Base-by-base conservation (phyloP, 805 yeast species). In the Limtongozyma cylindracea region DNA sequence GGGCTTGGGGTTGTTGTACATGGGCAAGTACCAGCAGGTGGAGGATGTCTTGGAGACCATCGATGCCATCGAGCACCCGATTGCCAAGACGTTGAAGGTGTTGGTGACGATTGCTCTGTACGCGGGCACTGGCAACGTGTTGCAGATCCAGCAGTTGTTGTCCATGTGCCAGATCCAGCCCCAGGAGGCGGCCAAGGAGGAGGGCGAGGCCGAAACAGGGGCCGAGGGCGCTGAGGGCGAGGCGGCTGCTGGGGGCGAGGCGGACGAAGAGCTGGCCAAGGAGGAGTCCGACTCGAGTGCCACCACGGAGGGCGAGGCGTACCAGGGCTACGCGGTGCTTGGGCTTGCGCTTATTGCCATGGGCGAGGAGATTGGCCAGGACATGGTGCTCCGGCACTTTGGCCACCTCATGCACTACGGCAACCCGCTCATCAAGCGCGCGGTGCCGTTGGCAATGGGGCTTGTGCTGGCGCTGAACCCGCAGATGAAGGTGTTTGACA, bases 361-460 rank as follows among this genome's bases (percentile, higher is more conserved):
- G 73, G 99, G 99, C 30, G 99, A 88, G 47, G 92, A 77, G 31
- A 76, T 88, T 41, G 98, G 99, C 16, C 91, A 76, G 45, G 94
- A 84, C 34, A 88, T 88, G 98, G 71, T 84, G 7, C 51, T 84
- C 39, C 82, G 98, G 42, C 98, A 88, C 46, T 84, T 84, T 43
- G 82, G 92, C 21, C 98, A 88, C 46, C 57, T 88, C 44, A 78
- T 88, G 91, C 98, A 88, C 43, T 88, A 88, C 41, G 98, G 99
- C 27, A 82, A 77, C 35, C 67, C 88, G 12, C 60, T 76, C 28
- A 76, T 88, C 28, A 71, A 82, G 36, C 65, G 92, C 35, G 82
- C 94, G 11, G 96, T 88, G 20, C 99, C 99, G 16, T 58, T 88
- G 32, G 96, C 98, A n/a, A 74, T 88, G 82, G 95, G 94, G 23